Evolutionary conservation across 176 grass and related monocot species (phyloP).

Genomic region (Raddia guianensis): DNA sequence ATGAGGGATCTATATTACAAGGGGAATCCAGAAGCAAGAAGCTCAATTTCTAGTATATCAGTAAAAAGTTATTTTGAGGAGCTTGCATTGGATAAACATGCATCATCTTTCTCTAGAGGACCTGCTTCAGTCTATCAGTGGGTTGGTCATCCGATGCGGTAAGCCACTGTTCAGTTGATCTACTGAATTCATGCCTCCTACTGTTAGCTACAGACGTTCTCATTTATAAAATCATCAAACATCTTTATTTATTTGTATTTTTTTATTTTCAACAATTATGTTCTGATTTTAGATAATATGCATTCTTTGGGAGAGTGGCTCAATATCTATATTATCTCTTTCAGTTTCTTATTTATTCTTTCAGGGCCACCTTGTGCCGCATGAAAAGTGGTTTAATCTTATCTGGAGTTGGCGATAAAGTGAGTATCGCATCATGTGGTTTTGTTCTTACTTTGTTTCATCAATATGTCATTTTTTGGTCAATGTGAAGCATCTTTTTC

Average conservation of each 20-base stretch:
- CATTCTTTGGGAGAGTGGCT: not conserved
- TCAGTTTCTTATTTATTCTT: constrained; percentile 34
- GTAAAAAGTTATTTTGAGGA: constrained; percentile 60
- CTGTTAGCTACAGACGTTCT: not conserved
- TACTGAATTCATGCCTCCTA: constrained; percentile 26
- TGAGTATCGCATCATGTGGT: constrained; percentile 33
- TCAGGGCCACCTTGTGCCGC: constrained; percentile 70
- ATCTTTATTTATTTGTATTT: not conserved
- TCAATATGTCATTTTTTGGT: not conserved
- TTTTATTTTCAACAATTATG: constrained; percentile 10
- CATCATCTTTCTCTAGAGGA: constrained; percentile 50
- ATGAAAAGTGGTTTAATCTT: constrained; percentile 85
- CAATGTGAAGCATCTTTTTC: not conserved
- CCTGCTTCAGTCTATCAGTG: constrained; percentile 68
- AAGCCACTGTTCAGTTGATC: constrained; percentile 5
- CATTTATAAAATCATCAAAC: not conserved
- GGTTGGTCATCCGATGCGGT: constrained; percentile 69
- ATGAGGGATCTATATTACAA: constrained; percentile 88
- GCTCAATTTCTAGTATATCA: constrained; percentile 40
- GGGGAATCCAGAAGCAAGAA: constrained; percentile 57
- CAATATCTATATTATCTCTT: not conserved
- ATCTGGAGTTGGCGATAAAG: constrained; percentile 87
- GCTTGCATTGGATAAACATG: constrained; percentile 72
- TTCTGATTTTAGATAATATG: not conserved
- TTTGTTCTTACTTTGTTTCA: constrained; percentile 28